phyloP scores from a whole-genome alignment of 768 basidiomycete genomes.

The Tephrocybe sp. region DNA sequence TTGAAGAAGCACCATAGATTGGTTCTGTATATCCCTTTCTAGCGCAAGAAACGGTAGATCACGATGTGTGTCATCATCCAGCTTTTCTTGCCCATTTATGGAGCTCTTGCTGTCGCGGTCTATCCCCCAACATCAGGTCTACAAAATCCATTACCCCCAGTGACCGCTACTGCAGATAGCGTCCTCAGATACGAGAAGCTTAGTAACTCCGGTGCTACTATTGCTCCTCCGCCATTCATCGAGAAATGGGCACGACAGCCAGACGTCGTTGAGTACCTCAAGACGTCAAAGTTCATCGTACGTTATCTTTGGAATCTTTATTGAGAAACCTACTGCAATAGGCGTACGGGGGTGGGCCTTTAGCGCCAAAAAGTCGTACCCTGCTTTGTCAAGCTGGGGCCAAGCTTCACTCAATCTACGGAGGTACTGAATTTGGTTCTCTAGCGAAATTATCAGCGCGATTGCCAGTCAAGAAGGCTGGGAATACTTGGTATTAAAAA shows the following conservation, averaged over 20 bases:
- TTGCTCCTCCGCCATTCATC: conserved; percentile 36
- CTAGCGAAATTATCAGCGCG: conserved; percentile 9
- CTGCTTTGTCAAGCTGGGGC: conserved; percentile 10
- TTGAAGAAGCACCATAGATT: conserved; percentile 31
- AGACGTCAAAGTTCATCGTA: conserved; percentile 10
- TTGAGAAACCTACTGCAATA: background rate
- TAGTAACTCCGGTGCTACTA: conserved; percentile 25
- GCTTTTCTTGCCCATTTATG: conserved; percentile 26
- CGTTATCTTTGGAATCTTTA: background rate
- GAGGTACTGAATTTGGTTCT: conserved; percentile 17
- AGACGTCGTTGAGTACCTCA: conserved; percentile 17
- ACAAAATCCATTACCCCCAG: conserved; percentile 27
- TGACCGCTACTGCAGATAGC: conserved; percentile 36
- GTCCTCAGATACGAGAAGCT: conserved; percentile 31
- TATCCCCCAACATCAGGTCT: background rate
- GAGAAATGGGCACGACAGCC: conserved; percentile 33
- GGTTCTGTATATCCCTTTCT: conserved; percentile 37
- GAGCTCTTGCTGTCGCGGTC: conserved; percentile 16
- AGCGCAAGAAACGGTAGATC: conserved; percentile 26
- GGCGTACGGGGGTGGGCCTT: conserved; percentile 15
- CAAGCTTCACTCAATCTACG: conserved; percentile 9
- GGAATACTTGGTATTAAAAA: conserved; percentile 16
- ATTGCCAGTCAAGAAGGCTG: conserved; percentile 19
- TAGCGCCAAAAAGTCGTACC: conserved; percentile 12
- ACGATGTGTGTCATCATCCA: conserved; percentile 28